These are phyloP conservation scores for Vitis hybrid DNA, from an alignment of 177 flowering plant species.

Conservation along the genomic window DNA sequence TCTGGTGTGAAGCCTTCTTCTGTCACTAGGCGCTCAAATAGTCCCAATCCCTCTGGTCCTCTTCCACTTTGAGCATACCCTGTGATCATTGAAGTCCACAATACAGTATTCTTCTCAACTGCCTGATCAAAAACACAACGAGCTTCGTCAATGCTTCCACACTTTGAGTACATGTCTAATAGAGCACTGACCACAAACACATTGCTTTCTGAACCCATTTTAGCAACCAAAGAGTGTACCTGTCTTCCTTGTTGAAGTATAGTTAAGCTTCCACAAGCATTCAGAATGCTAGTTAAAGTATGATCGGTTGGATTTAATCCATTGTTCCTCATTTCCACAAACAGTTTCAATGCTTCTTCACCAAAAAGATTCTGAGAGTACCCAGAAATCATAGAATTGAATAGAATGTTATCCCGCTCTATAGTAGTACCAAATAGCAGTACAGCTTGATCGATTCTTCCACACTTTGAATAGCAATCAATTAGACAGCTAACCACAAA, in stretches of 20 bases:
- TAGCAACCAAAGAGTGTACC: conserved; percentile 28
- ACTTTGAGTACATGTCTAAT: conserved; percentile 43
- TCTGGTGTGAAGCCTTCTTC: conserved; percentile 22
- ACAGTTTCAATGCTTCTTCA: conserved; percentile 37
- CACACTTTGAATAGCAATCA: conserved; percentile 43
- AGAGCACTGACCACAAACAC: conserved; percentile 31
- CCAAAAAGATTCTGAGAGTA: conserved; percentile 32
- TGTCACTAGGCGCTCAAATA: conserved; percentile 24
- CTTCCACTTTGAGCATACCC: conserved; percentile 39
- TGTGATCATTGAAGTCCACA: conserved; percentile 36
- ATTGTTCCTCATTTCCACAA: conserved; percentile 28
- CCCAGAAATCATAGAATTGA: conserved; percentile 49
- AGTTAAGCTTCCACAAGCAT: conserved; percentile 31
- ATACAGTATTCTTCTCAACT: conserved; percentile 21
- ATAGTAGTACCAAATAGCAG: conserved; percentile 19
- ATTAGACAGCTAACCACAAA: conserved; percentile 44
- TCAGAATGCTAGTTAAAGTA: conserved; percentile 31
- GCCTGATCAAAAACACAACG: conserved; percentile 18
- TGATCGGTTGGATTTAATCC: conserved; percentile 25
- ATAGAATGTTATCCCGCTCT: conserved; percentile 30
- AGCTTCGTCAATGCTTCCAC: conserved; percentile 37
- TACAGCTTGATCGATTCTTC: conserved; percentile 25
- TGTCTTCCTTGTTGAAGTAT: conserved; percentile 26
- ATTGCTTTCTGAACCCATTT: conserved; percentile 30
- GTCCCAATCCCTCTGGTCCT: conserved; percentile 23